phyloP scores from a whole-genome alignment of 176 grass and related monocot genomes.

The Juncus effusus region DNA sequence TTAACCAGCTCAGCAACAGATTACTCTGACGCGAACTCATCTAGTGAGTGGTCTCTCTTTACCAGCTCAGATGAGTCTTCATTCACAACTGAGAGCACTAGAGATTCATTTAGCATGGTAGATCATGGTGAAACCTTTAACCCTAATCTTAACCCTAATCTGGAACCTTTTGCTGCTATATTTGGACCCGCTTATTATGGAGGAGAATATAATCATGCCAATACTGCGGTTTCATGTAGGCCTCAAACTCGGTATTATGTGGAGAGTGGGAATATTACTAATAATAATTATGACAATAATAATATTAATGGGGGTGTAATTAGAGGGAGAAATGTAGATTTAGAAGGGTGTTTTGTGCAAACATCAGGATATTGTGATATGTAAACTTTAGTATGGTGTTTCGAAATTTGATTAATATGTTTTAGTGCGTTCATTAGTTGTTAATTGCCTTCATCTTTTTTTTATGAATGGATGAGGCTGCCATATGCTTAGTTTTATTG shows the following conservation, averaged over 20 bases:
- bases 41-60: conserved; percentile 92
- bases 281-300: conserved; percentile 43
- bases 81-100: conserved; percentile 95
- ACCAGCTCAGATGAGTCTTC: conserved; percentile 98
- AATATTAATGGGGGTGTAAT: conserved; percentile 61
- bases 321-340: conserved; percentile 73
- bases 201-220: conserved; percentile 36
- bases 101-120: conserved; percentile 86
- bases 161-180: conserved; percentile 75
- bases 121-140: conserved; percentile 69
- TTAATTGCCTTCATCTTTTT: no score
- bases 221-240: conserved; percentile 43
- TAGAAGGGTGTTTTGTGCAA: conserved; percentile 76
- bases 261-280: conserved; percentile 45
- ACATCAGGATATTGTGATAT: conserved; percentile 84
- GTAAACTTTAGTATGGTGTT: conserved; percentile 27
- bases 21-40: conserved; percentile 75
- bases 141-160: conserved; percentile 14
- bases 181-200: conserved; percentile 60
- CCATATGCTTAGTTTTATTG: no score
- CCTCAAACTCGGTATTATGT: conserved; percentile 70
- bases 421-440: no score
- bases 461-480: no score
- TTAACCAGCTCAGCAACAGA: conserved; percentile 53
- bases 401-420: no score